Conservation (phyloP, 441 rosid species). For the Euphorbia schlechtendalii region DNA sequence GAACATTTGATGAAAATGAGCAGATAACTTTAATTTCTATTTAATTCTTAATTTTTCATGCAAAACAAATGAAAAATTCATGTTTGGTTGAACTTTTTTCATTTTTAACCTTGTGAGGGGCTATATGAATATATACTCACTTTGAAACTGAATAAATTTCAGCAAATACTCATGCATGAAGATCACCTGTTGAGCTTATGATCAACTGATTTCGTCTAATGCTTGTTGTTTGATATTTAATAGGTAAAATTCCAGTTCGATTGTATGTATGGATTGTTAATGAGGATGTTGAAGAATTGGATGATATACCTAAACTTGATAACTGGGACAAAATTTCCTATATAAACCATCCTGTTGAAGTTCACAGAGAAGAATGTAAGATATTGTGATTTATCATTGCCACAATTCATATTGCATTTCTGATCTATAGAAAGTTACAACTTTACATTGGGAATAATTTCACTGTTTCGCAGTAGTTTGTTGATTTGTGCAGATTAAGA, state of each 20-base stretch:
- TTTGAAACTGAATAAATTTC: background rate
- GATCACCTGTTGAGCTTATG: background rate
- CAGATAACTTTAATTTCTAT: background rate
- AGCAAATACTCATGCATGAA: background rate
- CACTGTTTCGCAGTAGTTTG: background rate
- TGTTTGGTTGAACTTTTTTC: too few species aligned
- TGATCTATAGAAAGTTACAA: background rate
- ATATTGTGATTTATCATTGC: background rate
- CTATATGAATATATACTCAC: background rate
- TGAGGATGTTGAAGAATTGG: constrained; percentile 60
- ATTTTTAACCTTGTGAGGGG: background rate
- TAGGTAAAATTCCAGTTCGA: constrained; percentile 86
- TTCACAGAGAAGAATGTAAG: constrained; percentile 64
- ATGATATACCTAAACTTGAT: constrained; percentile 53
- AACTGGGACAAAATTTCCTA: constrained; percentile 81
- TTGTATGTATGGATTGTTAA: constrained; percentile 52
- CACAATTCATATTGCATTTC: background rate
- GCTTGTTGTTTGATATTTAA: constrained; percentile 11
- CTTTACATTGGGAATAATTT: background rate
- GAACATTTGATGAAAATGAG: background rate
- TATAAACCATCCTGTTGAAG: constrained; percentile 67
- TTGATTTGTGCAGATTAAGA: background rate
- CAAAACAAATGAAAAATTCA: too few species aligned
- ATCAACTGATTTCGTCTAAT: background rate
- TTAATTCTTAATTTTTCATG: background rate